Base-by-base conservation (phyloP, 495 filamentous ascomycete genomes). In the Aspergillus baeticus region DNA sequence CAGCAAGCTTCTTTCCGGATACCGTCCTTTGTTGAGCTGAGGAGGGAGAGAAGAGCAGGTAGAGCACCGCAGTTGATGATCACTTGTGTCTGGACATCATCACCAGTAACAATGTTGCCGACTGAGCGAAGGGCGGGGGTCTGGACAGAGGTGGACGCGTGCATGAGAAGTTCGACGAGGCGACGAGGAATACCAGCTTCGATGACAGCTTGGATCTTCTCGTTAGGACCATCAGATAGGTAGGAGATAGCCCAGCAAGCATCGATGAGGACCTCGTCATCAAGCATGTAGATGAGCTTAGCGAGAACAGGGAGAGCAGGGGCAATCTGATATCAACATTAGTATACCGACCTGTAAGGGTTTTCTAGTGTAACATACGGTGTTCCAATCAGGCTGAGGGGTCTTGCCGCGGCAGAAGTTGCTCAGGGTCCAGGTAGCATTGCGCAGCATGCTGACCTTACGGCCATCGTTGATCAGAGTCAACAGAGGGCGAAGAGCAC, bases 321-420 rank as follows among this genome's bases (percentile, higher is more conserved):
- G 26, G 90, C 80, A 63, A 99, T 99, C 92, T 96, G 55, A 8
- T 37, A 31, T 35, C 31, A n/a, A 57, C 10, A 54, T 69, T 66
- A 69, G 65, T 41, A 21, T 8, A 37, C 15, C 31, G 44, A 6
- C 5, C 8, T 37, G 36, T 17, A 13, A 33, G 10, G 13, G 35
- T 11, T 7, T 39, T 22, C 20, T 21, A 15, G 15, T 29, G 11
- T 48, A 41, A 63, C 58, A 62, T 79, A 96, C 92, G 2, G 91
- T 97, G 67, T 87, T 82, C 95, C 95, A 99, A 69, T 99, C 94
- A 17, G 95, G 95, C 74, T 99, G 95, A 35, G 95, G 95, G 4
- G 92, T 96, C 83, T 98, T 99, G 74, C 95, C 95, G 81, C 95
- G 93, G 78, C 95, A 99, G 79, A 99, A 99, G 79, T 99, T 99